Evolutionary conservation across 2,329 filamentous ascomycete species (phyloP).

Genomic region (Camptophora hylomeconis): DNA sequence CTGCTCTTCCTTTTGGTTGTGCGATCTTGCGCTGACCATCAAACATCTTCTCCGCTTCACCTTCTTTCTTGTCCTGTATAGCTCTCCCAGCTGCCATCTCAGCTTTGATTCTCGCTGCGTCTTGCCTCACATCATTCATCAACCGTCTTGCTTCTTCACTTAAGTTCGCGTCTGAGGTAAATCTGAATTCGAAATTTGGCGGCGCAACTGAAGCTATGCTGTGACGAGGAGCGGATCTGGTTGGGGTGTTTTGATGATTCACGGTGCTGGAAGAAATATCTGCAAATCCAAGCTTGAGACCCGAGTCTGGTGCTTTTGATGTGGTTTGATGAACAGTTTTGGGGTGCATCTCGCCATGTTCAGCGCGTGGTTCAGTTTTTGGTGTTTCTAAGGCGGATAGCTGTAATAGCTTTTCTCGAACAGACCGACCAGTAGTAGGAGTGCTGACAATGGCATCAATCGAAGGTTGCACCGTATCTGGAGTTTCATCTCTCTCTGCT

Average conservation of each 20-base stretch:
- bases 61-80: constrained; percentile 38
- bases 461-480: constrained; percentile 20
- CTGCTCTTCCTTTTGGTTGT: constrained; percentile 61
- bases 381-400: constrained; percentile 42
- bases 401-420: constrained; percentile 21
- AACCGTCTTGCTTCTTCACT: constrained; percentile 41
- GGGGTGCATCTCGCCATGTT: constrained; percentile 79
- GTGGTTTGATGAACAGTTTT: constrained; percentile 65
- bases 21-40: constrained; percentile 55
- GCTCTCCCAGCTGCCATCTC: constrained; percentile 52
- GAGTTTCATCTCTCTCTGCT: constrained; percentile 33
- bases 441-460: constrained; percentile 22
- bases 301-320: constrained; percentile 64
- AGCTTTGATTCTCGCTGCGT: constrained; percentile 58
- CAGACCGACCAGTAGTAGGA: constrained; percentile 20
- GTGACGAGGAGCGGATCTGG: constrained; percentile 13
- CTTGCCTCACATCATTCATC: constrained; percentile 55
- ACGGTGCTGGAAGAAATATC: constrained; percentile 14
- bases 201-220: constrained; percentile 23
- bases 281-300: constrained; percentile 63
- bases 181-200: constrained; percentile 34
- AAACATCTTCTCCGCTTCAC: constrained; percentile 30
- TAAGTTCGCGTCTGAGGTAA: constrained; percentile 30
- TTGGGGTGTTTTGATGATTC: constrained; percentile 27
- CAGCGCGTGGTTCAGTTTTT: constrained; percentile 53